Base-by-base conservation (phyloP, 2,329 filamentous ascomycete species). In the Acarospora socialis region DNA sequence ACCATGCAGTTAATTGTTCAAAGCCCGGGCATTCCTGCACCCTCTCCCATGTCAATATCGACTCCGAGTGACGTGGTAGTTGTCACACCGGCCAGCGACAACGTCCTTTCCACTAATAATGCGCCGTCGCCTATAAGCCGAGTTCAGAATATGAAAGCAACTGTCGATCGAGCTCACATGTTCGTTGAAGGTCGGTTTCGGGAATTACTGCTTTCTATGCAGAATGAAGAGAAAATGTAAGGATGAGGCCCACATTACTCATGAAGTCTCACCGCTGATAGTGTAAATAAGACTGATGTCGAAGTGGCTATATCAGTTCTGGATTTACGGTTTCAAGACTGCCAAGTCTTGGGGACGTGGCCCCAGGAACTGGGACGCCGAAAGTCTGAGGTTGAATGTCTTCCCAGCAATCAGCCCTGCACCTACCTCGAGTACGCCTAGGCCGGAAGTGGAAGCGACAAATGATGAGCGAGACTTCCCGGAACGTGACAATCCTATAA, bases 241-340 rank as follows among this genome's bases (percentile, higher is more conserved):
- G 38, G n/a, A 8, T 8, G 10, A n/a, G n/a, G 4, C 10, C 19
- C 7, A 9, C 7, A 5, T 4, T 13, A 10, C 3, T 14, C 5
- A 22, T 8, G 3, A 12, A 19, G 13, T 21, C 21, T 15, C 28
- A 26, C n/a, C 25, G 13, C 7, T 14, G 10, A 34, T 26, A 31
- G 10, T 13, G 0, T 22, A 8, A 6, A 7, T 21, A 38, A 45
- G 14, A 35, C 39, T 14, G n/a, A 33, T 41, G 27, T 42, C 38
- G 7, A 41, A 45, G 3, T 56, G 51, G 50, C 28, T 56, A 17
- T 45, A 55, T 33, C 45, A 55, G 28, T 53, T 49, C 30, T 54
- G 50, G 50, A 41, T 47, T 17, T 53, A 49, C 24, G 35, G 42
- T 17, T 52, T 47, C 36, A 48, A 43, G 28, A 46, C 47, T n/a